A percentile compares a stretch with the other conserved stretches of the same genome.
Conservation (phyloP, 1,284 basidiomycete genomes). For the Megacollybia platyphylla region DNA sequence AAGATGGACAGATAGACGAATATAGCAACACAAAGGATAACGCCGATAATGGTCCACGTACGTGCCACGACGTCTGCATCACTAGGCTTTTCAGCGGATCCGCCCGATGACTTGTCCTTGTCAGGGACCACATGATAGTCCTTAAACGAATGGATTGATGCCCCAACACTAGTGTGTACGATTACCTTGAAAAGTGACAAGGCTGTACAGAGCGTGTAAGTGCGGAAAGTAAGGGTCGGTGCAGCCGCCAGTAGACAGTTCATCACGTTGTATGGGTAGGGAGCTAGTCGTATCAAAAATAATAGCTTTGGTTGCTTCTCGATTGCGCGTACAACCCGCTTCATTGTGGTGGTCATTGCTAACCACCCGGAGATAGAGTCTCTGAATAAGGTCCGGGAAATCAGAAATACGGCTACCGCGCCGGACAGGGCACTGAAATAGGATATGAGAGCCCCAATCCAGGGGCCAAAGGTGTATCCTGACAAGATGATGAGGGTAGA, state of each 20-base stretch:
- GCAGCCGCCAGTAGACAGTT: constrained; percentile 82
- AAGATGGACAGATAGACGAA: constrained; percentile 69
- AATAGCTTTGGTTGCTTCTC: constrained; percentile 52
- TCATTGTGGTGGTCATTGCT: constrained; percentile 47
- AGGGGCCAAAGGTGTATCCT: constrained; percentile 77
- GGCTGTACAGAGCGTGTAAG: constrained; percentile 71
- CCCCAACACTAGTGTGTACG: constrained; percentile 74
- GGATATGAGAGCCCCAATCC: constrained; percentile 70
- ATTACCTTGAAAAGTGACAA: constrained; percentile 78
- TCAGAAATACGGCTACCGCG: constrained; percentile 65
- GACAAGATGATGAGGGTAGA: constrained; percentile 81
- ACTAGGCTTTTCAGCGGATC: constrained; percentile 20
- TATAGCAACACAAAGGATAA: constrained; percentile 62
- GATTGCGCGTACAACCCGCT: constrained; percentile 74
- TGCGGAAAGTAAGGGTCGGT: constrained; percentile 67
- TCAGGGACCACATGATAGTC: constrained; percentile 37
- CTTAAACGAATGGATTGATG: constrained; percentile 73
- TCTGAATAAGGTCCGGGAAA: constrained; percentile 64
- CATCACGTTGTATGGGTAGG: constrained; percentile 83
- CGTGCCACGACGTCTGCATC: constrained; percentile 41
- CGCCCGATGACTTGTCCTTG: not conserved
- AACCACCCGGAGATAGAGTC: constrained; percentile 63
- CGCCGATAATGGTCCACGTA: constrained; percentile 58
- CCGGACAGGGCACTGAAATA: constrained; percentile 77
- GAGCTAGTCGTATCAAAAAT: constrained; percentile 44